A percentile compares a stretch with the other conserved stretches of the same genome.
Conservation (phyloP, 2,329 filamentous ascomycete genomes). For the Penicillium fuscoglaucum region DNA sequence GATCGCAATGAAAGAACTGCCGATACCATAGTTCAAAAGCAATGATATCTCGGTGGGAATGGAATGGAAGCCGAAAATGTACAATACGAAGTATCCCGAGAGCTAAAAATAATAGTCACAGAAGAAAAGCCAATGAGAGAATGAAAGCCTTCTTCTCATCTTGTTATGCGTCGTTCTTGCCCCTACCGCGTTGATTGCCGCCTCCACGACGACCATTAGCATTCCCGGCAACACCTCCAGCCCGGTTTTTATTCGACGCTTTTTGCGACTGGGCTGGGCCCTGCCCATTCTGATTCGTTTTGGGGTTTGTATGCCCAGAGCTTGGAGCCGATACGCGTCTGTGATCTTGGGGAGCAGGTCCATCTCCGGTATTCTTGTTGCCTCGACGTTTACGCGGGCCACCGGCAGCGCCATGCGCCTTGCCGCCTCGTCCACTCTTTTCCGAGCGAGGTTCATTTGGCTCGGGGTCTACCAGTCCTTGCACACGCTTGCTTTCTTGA, state of each 20-base stretch:
- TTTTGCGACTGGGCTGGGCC: conserved; percentile 12
- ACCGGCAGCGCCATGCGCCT: conserved; percentile 9
- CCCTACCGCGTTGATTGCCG: conserved; percentile 19
- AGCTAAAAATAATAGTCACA: background rate
- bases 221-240: conserved; percentile 4
- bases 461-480: conserved; percentile 33
- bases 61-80: background rate
- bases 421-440: conserved; percentile 20
- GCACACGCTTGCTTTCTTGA: conserved; percentile 40
- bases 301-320: conserved; percentile 4
- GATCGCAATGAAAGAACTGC: background rate
- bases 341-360: conserved; percentile 6
- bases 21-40: background rate
- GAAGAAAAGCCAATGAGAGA: background rate
- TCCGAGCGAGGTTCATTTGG: conserved; percentile 14
- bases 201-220: conserved; percentile 29
- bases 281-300: conserved; percentile 19
- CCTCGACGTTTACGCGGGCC: conserved; percentile 21
- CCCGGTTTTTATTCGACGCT: conserved; percentile 15
- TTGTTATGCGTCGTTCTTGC: conserved; percentile 19
- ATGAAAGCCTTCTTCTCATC: background rate
- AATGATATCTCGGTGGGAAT: background rate
- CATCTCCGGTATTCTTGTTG: conserved; percentile 16
- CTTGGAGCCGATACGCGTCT: conserved; percentile 2
- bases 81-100: background rate